Evolutionary conservation across 2,329 filamentous ascomycete genomes (phyloP), one percentile per base, ranked within the genome.

Genomic region (Trichoderma koningii): DNA sequence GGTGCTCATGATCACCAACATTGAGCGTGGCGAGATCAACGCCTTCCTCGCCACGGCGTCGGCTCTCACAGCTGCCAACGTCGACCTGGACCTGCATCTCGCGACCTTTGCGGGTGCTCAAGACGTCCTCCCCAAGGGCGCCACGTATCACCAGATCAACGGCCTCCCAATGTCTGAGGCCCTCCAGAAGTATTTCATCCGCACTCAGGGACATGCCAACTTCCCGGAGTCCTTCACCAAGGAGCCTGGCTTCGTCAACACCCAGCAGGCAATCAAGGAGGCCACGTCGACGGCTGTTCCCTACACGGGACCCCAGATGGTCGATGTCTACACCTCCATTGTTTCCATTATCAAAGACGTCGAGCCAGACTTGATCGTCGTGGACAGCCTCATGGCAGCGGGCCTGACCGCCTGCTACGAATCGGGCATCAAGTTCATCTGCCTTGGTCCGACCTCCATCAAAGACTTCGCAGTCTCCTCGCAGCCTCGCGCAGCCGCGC

Each of bases 21-120:
- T 75, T 57, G 81, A 83, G 64, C 75, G 76, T 65, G 81, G 81
- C 4, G 78, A 82, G 64, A 77, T 78, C 19, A 83, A 81, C 68
- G 77, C 82, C 26, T 74, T 80, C 42, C 67, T 83, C 7, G 81
- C 81, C 7, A 75, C 78, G 0, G 73, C 73, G 4, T 73, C 79
- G 42, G 79, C 79, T 30, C 71, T 82, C 0, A 67, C 79, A 1
- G 69, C 66, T 17, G 41, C 72, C 4, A 70, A 74, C 6, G 73
- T 74, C 2, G 65, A 76, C 15, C 73, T 78, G 30, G 74, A 79
- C 41, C 70, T 83, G 7, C 80, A 83, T 64, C 73, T 83, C 28
- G 80, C 76, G 3, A 81, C 81, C 0, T 82, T 80, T 66, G 64
- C 69, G 0, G 70, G 72, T 3, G 71, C 82, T 1, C 72, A 76